A percentile compares a stretch with the other conserved stretches of the same genome.
phyloP scores from a whole-genome alignment of 495 filamentous ascomycete species.

The Penicillium riverlandense region DNA sequence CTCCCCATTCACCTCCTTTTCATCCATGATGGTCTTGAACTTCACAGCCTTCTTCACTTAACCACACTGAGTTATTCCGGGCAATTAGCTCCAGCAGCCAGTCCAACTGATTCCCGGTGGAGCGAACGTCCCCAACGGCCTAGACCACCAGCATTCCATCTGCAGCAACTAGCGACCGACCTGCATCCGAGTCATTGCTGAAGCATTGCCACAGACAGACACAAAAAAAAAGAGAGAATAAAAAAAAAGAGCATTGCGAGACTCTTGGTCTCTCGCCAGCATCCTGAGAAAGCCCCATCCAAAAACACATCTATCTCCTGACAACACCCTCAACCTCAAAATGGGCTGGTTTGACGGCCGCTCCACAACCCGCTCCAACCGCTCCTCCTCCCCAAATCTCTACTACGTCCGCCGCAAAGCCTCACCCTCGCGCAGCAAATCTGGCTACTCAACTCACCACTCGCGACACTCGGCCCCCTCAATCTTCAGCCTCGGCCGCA shows the following conservation, averaged over 20 bases:
- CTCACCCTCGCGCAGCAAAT: constrained; percentile 27
- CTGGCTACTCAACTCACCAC: constrained; percentile 32
- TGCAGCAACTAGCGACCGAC: constrained; percentile 26
- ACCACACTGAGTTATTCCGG: not conserved
- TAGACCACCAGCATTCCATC: constrained; percentile 23
- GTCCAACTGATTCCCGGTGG: constrained; percentile 12
- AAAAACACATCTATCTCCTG: not conserved
- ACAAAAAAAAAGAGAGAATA: not conserved
- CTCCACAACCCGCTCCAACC: not conserved
- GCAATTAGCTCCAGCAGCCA: constrained; percentile 8
- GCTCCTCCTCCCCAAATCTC: constrained; percentile 13
- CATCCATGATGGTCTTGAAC: too few species aligned
- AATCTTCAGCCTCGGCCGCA: constrained; percentile 43
- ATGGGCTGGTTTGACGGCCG: constrained; percentile 47
- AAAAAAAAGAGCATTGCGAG: too few species aligned
- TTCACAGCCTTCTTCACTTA: not conserved
- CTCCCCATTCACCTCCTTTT: too few species aligned
- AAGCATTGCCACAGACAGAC: constrained; percentile 8
- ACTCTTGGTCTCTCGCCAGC: constrained; percentile 1
- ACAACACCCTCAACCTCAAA: constrained; percentile 4
- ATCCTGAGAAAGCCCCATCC: not conserved
- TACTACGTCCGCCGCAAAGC: constrained; percentile 23
- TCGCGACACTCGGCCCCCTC: constrained; percentile 39
- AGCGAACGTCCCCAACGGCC: constrained; percentile 22
- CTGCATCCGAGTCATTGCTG: constrained; percentile 18